Evolutionary conservation across 768 basidiomycete genomes (phyloP).

Genomic region (Leucogyrophana mollusca): DNA sequence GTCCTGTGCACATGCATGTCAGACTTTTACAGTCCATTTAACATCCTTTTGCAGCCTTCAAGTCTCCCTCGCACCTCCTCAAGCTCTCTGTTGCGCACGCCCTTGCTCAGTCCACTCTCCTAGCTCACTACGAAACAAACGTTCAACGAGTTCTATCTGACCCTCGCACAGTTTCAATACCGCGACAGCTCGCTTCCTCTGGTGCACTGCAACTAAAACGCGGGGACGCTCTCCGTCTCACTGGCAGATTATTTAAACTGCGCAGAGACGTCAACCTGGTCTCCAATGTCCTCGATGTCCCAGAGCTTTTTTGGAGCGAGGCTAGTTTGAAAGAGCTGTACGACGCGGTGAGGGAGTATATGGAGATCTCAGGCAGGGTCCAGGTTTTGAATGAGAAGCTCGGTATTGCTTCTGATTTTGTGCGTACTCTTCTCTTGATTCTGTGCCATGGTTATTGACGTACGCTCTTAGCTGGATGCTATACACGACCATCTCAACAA

Average conservation of each 20-base stretch:
- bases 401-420: conserved; percentile 84
- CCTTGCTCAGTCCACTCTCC: conserved; percentile 89
- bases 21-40: background rate
- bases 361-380: conserved; percentile 85
- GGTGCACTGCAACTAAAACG: conserved; percentile 77
- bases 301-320: conserved; percentile 94
- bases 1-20: conserved; percentile 19
- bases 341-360: conserved; percentile 91
- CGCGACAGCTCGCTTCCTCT: conserved; percentile 74
- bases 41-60: conserved; percentile 60
- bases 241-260: conserved; percentile 82
- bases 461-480: conserved; percentile 65
- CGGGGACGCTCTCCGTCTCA: conserved; percentile 82
- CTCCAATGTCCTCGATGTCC: conserved; percentile 90
- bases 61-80: conserved; percentile 85
- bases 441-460: background rate
- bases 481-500: conserved; percentile 94
- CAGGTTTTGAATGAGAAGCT: conserved; percentile 87
- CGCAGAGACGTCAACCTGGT: conserved; percentile 89
- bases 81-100: conserved; percentile 95
- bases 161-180: conserved; percentile 75
- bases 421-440: conserved; percentile 36
- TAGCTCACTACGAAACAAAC: conserved; percentile 82
- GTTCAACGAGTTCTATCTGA: conserved; percentile 79
- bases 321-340: conserved; percentile 87